Evolutionary conservation across 805 yeast genomes (phyloP), one percentile per base, ranked within the genome.

Genomic region (Ogataea thermomethanolica): DNA sequence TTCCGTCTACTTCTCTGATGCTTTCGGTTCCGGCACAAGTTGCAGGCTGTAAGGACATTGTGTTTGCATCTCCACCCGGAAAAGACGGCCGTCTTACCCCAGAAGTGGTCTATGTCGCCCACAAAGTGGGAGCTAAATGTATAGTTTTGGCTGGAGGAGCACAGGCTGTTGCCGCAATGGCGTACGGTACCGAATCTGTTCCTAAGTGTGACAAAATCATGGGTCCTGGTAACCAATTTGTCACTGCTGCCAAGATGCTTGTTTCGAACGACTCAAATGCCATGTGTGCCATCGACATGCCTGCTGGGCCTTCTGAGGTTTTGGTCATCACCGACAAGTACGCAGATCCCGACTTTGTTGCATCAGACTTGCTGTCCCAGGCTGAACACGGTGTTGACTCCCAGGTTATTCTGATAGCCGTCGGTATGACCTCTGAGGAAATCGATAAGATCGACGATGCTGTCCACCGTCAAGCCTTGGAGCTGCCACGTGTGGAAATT

Each of bases 371-470:
- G 59, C 72, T 93, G 44, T 90, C 98, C 0, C 99, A 93, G 69
- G 99, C 99, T 22, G 99, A 93, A 69, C 99, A 93, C 62, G 99
- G 99, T 51, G 77, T 90, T 43, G 99, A 93, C 64, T 93, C 99
- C 5, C 99, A 93, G 71, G 99, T 93, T 25, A 84, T 93, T 42
- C 73, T 93, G 57, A 72, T 91, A 46, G 95, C 96, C 47, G 87
- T 91, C 25, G 80, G 70, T 33, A 72, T 91, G 66, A 67, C 77
- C 8, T 68, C 70, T 8, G 64, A 63, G 31, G 81, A 88, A 59
- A 63, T 90, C 35, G 69, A 65, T 22, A 81, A 73, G 37, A 78
- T 93, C 49, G 95, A 93, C 56, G 76, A 75, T 13, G 96, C 96
- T 26, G 84, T 93, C 42, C 79, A 85, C 53, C 69, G 67, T 41